These are phyloP conservation scores for Phytophthora citrophthora DNA, from an alignment of 352 stramenopile species.

Conservation along the genomic window DNA sequence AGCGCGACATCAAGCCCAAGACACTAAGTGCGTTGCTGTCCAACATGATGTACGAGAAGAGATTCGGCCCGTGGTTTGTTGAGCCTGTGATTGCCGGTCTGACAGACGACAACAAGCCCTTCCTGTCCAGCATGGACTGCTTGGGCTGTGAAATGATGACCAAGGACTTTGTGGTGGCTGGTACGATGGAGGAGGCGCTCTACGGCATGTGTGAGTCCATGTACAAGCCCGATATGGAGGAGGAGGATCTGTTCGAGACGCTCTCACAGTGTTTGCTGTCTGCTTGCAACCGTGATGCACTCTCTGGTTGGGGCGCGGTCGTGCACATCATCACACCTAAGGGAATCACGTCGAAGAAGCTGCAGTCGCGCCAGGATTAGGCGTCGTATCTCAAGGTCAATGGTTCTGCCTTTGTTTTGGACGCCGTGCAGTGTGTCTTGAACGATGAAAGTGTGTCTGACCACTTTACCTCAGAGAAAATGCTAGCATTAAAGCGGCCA, in stretches of 20 bases:
- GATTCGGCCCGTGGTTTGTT: conserved; percentile 99
- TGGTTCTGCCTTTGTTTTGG: conserved; percentile 17
- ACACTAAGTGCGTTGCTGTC: conserved; percentile 97
- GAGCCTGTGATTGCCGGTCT: conserved; percentile 98
- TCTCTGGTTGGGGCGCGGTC: conserved; percentile 98
- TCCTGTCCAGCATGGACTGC: conserved; percentile 98
- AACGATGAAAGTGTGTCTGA: not conserved
- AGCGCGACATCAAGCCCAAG: conserved; percentile 98
- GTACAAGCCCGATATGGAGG: conserved; percentile 96
- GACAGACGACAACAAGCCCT: conserved; percentile 95
- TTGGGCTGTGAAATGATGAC: conserved; percentile 96
- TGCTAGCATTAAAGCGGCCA: conserved; percentile 8
- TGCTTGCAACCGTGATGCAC: conserved; percentile 97
- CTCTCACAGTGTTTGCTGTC: conserved; percentile 98
- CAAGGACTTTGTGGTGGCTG: conserved; percentile 98
- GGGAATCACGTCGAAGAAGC: conserved; percentile 83
- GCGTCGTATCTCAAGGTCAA: not conserved
- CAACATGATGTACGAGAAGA: conserved; percentile 98
- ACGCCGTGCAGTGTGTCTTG: not conserved
- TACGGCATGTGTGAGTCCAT: conserved; percentile 99
- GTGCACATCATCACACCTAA: conserved; percentile 98
- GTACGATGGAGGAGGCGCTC: conserved; percentile 97
- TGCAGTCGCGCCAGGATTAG: conserved; percentile 86
- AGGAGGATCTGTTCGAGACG: conserved; percentile 98
- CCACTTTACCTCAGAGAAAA: not conserved